These are phyloP conservation scores for Gryganskiella cystojenkinii DNA, from an alignment of 192 early-diverging fungal genomes.

Conservation along the genomic window DNA sequence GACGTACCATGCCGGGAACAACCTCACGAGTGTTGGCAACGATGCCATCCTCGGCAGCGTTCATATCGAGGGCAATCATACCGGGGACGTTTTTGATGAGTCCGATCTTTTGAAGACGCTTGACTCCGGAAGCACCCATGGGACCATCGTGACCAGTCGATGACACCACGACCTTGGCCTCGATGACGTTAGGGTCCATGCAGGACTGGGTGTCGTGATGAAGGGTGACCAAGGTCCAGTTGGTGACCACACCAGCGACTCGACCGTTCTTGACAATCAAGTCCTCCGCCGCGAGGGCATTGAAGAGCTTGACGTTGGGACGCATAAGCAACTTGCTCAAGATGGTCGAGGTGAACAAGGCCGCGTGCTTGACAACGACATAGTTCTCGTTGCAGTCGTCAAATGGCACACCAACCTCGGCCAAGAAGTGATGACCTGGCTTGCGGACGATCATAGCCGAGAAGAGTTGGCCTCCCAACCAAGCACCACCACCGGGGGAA, in stretches of 20 bases:
- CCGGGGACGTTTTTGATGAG: conserved; percentile 66
- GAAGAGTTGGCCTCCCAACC: conserved; percentile 80
- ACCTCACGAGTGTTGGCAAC: conserved; percentile 75
- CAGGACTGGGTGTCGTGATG: conserved; percentile 67
- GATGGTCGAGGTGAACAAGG: conserved; percentile 79
- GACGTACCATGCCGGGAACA: conserved; percentile 70
- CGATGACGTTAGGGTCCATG: conserved; percentile 81
- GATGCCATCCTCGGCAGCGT: conserved; percentile 72
- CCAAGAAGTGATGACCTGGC: conserved; percentile 71
- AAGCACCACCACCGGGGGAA: conserved; percentile 77
- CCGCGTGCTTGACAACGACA: conserved; percentile 79
- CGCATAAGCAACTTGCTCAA: conserved; percentile 69
- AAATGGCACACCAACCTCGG: conserved; percentile 73
- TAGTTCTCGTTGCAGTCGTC: conserved; percentile 78
- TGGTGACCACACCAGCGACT: conserved; percentile 75
- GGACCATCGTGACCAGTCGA: conserved; percentile 76
- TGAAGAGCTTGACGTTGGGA: conserved; percentile 79
- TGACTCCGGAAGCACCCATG: conserved; percentile 75
- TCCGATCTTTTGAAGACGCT: conserved; percentile 68
- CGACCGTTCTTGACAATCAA: conserved; percentile 71
- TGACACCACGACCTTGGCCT: conserved; percentile 73
- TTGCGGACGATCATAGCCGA: conserved; percentile 79
- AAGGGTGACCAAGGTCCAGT: conserved; percentile 78
- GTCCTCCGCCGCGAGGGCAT: conserved; percentile 80
- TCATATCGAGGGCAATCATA: conserved; percentile 78